Base-by-base conservation (phyloP, 345 rosid species). In the Arabis hirsuta region DNA sequence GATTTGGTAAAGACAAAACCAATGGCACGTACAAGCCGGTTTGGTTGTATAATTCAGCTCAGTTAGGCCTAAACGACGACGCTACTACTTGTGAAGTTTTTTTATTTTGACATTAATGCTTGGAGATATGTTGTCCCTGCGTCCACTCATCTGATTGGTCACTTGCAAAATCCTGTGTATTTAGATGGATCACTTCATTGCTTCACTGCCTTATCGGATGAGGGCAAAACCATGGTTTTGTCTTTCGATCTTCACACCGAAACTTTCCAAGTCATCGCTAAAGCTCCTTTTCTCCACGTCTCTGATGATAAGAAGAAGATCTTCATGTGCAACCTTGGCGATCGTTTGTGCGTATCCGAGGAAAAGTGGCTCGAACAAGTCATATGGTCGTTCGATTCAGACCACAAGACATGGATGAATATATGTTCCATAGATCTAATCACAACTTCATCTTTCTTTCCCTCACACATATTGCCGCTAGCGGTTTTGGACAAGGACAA, bases 1-100 rank as follows among this genome's bases (percentile, higher is more conserved):
- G 74, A 58, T 59, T 59, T 6, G 67, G 67, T 12, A 58, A 69
- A 69, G 73, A 69, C 73, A 58, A 34, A 14, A 36, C 7, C 57
- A 58, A 5, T 16, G 16, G 16, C 16, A 16, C 16, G 16, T 16
- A 16, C 16, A 16, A 16, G 16, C 16, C 16, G 16, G 74, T 48
- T 38, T 70, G 57, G 58, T 48, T 70, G 5, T 70, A 70, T 20
- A 59, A 70, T 8, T 38, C 67, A 4, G 32, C 34, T 19, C 34
- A 65, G 3, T 12, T 50, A 5, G 54, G 43, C 27, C 44, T 63
- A 7, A 16, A 31, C 12, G 9, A 44, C 36, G 14, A 46, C 1
- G 34, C 24, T 16, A 36, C 62, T 57, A 57, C 45, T 5, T 19
- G 45, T 36, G 62, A 57, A 38, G 29, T 57, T 57, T 57, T 56